phyloP scores from a whole-genome alignment of 2,329 filamentous ascomycete species.

The Diaporthe vexans region DNA sequence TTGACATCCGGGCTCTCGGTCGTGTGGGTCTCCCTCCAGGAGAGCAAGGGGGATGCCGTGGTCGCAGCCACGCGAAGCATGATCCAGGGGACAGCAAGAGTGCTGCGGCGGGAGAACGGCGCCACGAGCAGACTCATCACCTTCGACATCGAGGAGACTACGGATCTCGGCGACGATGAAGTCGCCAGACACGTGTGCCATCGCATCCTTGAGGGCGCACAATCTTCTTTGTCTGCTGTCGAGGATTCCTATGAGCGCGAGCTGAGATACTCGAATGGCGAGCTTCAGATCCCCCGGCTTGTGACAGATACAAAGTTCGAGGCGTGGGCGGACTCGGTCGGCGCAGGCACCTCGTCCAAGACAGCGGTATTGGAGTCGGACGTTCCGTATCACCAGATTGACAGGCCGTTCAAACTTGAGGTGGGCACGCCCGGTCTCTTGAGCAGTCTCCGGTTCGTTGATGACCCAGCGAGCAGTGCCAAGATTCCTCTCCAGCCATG shows the following conservation, averaged over 20 bases:
- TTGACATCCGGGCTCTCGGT: neutral
- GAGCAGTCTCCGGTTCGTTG: slow-evolving; percentile 40
- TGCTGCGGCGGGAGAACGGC: slow-evolving; percentile 3
- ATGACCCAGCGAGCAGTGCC: slow-evolving; percentile 32
- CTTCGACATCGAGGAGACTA: slow-evolving; percentile 1
- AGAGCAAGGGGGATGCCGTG: neutral
- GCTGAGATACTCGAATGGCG: slow-evolving; percentile 22
- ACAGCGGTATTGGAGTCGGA: neutral
- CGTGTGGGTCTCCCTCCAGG: neutral
- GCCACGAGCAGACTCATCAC: neutral
- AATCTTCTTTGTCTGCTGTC: neutral
- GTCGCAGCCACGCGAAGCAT: neutral
- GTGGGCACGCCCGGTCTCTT: slow-evolving; percentile 37
- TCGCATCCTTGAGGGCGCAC: neutral
- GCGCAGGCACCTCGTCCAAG: neutral
- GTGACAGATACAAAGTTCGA: slow-evolving; percentile 40
- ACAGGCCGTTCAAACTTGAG: slow-evolving; percentile 36
- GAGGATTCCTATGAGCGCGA: neutral
- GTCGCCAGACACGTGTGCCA: neutral
- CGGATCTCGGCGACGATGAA: neutral
- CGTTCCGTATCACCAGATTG: slow-evolving; percentile 29
- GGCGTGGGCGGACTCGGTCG: slow-evolving; percentile 30
- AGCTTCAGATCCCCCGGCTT: slow-evolving; percentile 37
- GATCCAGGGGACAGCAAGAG: slow-evolving; percentile 8
- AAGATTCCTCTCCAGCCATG: slow-evolving; percentile 40